Base-by-base conservation (phyloP, 805 yeast species). In the Hanseniaspora thailandica region DNA sequence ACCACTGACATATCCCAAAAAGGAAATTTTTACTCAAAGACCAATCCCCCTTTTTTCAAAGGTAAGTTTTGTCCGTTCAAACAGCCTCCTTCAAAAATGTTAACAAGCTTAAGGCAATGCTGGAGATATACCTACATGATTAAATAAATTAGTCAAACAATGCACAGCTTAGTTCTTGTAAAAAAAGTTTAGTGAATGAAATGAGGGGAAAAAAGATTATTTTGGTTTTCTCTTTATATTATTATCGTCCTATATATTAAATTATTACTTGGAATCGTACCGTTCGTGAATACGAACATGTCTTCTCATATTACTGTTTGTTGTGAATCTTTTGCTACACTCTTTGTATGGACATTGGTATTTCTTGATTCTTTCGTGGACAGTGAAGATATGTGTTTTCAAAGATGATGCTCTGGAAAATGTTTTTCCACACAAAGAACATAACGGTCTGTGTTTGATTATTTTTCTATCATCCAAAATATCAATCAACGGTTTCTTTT, bases 351-450 rank as follows among this genome's bases (percentile, higher is more conserved):
- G 65, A 68, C 97, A 88, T 33, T 73, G 70, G 62, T 78, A 88
- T n/a, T 96, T 96, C 62, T 84, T 84, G 59, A 86, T 90, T 33
- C 95, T 95, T 1, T 95, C 86, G 62, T 86, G 96, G 34, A 86
- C 74, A 57, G 95, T 72, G 15, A 40, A 26, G 63, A 78, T 69
- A 68, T 87, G 96, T 0, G 95, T 86, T 47, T 88, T 69, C 57
- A 87, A 70, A 62, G 87, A 86, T 15, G 95, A 95, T 45, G 95
- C 88, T 64, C 88, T 93, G 0, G 93, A 83, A 61, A 86, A 87
- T 51, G 78, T 66, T 63, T 86, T 86, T 23, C 78, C 81, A 68
- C 95, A 87, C 59, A 71, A 77, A n/a, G 73, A 70, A 63, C 96
- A 87, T 58, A 28, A 25, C 5, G 52, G 52, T 44, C 54, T 50